These are phyloP conservation scores for Camellia sinensis DNA, from an alignment of 148 eudicot genomes.

Conservation along the genomic window DNA sequence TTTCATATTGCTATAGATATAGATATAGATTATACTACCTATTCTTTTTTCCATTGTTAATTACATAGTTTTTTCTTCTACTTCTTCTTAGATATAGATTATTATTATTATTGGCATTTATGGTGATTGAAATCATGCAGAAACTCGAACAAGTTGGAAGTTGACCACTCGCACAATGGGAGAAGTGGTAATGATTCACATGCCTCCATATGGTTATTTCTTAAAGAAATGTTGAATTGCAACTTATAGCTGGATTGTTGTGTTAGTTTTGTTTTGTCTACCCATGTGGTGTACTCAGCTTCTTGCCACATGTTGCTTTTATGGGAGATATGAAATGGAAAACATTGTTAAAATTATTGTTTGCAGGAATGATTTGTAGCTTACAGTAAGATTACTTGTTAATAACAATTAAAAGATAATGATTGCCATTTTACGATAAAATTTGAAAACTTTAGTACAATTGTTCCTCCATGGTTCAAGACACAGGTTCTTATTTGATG, in stretches of 20 bases:
- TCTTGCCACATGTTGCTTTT: background rate
- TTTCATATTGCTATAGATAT: too few species aligned
- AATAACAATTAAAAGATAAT: background rate
- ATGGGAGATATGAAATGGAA: background rate
- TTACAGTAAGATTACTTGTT: background rate
- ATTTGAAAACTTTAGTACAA: too few species aligned
- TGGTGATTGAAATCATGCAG: conserved; percentile 1
- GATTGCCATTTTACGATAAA: background rate
- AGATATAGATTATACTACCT: too few species aligned
- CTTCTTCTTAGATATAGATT: background rate
- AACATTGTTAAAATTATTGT: background rate
- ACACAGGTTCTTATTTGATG: too few species aligned
- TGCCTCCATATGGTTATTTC: background rate
- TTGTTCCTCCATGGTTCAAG: too few species aligned
- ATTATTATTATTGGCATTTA: background rate
- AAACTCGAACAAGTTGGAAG: background rate
- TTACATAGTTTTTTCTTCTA: background rate
- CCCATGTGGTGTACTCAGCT: background rate
- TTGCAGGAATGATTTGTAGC: background rate
- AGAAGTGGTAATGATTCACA: conserved; percentile 9
- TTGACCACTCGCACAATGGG: conserved; percentile 7
- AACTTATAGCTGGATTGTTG: background rate
- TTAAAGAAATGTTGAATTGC: background rate
- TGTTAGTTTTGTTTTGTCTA: background rate
- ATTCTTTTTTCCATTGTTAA: too few species aligned